These are phyloP conservation scores for Lactarius sp. DNA, from an alignment of 768 basidiomycete species.

Conservation along the genomic window DNA sequence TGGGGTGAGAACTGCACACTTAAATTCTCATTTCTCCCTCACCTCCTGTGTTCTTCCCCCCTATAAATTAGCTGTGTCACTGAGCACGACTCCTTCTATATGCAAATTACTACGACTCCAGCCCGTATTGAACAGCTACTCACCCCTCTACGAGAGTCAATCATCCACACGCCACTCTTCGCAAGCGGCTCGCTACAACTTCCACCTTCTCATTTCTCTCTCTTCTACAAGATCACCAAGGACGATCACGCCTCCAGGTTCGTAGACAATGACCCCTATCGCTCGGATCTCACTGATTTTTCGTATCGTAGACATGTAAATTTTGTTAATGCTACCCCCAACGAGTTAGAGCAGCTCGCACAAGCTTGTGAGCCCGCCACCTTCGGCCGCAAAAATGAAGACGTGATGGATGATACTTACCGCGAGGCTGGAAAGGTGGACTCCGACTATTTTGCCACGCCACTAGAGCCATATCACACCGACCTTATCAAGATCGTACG, in stretches of 20 bases:
- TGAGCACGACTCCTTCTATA: too few species aligned
- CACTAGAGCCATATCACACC: background rate
- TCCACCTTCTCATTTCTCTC: slow-evolving; percentile 3
- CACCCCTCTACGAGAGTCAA: background rate
- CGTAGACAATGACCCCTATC: slow-evolving; percentile 27
- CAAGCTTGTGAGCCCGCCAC: background rate
- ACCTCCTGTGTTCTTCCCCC: too few species aligned
- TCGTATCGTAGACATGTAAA: background rate
- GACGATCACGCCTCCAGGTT: background rate
- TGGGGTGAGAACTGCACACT: too few species aligned
- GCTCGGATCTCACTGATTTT: slow-evolving; percentile 26
- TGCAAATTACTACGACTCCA: too few species aligned
- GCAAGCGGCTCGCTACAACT: slow-evolving; percentile 16
- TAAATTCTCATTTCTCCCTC: too few species aligned
- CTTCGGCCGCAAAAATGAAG: background rate
- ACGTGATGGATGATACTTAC: background rate
- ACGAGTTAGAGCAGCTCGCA: background rate
- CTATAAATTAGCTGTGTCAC: too few species aligned
- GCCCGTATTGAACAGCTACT: too few species aligned
- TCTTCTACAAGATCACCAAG: slow-evolving; percentile 17
- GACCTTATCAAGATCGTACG: background rate
- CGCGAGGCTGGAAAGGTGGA: slow-evolving; percentile 4
- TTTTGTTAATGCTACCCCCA: background rate
- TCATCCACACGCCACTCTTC: slow-evolving; percentile 16
- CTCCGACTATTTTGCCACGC: background rate